phyloP scores from a whole-genome alignment of 495 filamentous ascomycete species.

The Cetradonia linearis region DNA sequence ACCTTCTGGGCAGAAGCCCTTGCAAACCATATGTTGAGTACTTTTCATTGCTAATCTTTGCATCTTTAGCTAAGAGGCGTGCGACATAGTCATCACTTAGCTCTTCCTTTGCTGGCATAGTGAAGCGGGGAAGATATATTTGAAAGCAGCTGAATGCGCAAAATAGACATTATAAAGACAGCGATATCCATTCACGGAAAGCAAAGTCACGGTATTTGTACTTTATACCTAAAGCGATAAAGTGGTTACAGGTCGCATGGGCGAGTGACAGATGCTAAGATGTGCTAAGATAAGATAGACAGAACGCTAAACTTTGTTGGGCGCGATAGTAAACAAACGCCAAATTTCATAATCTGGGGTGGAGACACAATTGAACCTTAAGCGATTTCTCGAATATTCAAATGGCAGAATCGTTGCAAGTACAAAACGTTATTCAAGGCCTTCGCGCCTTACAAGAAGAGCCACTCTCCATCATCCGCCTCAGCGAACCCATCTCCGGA shows the following conservation, averaged over 20 bases:
- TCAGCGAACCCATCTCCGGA: conserved; percentile 62
- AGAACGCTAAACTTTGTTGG: background rate
- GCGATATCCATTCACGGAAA: background rate
- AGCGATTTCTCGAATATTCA: background rate
- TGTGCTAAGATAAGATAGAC: conserved; percentile 12
- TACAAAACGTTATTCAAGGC: conserved; percentile 19
- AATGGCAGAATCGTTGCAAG: conserved; percentile 13
- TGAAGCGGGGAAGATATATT: conserved; percentile 17
- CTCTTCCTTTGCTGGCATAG: conserved; percentile 26
- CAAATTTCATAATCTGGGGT: background rate
- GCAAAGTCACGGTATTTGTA: background rate
- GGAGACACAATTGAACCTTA: background rate
- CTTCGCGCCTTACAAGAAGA: conserved; percentile 28
- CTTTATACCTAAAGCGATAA: background rate
- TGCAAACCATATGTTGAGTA: conserved; percentile 65
- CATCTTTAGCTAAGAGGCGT: conserved; percentile 61
- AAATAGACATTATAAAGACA: background rate
- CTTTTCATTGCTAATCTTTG: conserved; percentile 53
- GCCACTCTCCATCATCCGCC: conserved; percentile 56
- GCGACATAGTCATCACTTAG: conserved; percentile 60
- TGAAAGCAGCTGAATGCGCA: background rate
- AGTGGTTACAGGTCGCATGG: no score
- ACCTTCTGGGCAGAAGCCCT: conserved; percentile 63
- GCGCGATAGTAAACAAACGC: conserved; percentile 11
- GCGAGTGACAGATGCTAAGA: conserved; percentile 9